Percentiles rank a stretch among this genome's conserved stretches.
Conservation (phyloP, 2,329 filamentous ascomycete species). For the Epichloe uncinata region DNA sequence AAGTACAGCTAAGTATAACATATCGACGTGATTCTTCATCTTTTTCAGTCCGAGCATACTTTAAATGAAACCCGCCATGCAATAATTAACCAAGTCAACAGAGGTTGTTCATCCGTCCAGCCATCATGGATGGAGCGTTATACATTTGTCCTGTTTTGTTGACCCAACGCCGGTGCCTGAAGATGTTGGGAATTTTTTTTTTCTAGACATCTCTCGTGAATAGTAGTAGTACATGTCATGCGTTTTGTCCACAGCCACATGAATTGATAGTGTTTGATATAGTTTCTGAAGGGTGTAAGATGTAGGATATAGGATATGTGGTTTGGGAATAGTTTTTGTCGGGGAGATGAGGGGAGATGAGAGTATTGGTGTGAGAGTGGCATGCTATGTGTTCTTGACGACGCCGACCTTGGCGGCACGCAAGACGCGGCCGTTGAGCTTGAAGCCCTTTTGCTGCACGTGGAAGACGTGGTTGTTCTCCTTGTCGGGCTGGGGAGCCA, state of each 20-base stretch:
- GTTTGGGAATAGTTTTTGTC: neutral
- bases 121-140: slow-evolving; percentile 34
- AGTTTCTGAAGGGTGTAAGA: neutral
- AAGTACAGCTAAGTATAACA: neutral
- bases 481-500: slow-evolving; percentile 76
- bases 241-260: slow-evolving; percentile 2
- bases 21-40: neutral
- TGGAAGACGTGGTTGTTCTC: slow-evolving; percentile 83
- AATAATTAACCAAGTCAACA: slow-evolving; percentile 4
- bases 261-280: slow-evolving; percentile 2
- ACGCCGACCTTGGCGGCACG: slow-evolving; percentile 93
- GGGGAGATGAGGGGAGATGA: neutral
- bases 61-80: slow-evolving; percentile 14
- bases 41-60: slow-evolving; percentile 7
- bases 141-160: slow-evolving; percentile 16
- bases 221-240: slow-evolving; percentile 10
- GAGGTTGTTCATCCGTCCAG: slow-evolving; percentile 4
- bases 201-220: neutral
- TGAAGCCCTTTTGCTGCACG: slow-evolving; percentile 92
- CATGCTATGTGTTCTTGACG: slow-evolving; percentile 58
- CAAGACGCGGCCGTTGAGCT: slow-evolving; percentile 78
- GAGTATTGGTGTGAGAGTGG: neutral
- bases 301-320: neutral
- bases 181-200: slow-evolving; percentile 8
- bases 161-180: slow-evolving; percentile 22